A percentile compares a stretch with the other conserved stretches of the same genome.
Conservation (phyloP, 257 asterid genomes). For the Nicotiana obtusifolia region DNA sequence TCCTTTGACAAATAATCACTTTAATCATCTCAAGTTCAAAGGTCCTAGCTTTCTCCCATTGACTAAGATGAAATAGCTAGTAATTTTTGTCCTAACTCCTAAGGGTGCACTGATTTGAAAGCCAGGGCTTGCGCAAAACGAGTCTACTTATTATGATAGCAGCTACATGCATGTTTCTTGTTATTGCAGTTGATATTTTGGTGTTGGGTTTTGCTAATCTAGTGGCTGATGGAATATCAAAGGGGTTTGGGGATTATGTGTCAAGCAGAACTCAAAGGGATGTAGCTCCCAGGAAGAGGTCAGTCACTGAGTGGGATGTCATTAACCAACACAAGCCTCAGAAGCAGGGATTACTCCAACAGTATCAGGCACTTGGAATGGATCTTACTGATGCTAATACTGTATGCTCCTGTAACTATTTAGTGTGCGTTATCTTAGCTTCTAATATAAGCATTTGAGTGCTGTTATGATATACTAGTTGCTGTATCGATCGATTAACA, state of each 20-base stretch:
- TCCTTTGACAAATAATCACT: too few relatives aligned
- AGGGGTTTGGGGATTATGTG: conserved; percentile 67
- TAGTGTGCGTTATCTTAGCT: neutral
- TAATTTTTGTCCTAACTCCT: too few relatives aligned
- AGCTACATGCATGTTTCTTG: neutral
- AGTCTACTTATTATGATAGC: neutral
- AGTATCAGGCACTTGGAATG: conserved; percentile 54
- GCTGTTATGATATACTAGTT: neutral
- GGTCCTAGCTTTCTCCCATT: neutral
- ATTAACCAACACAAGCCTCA: conserved; percentile 25
- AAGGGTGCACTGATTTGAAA: too few relatives aligned
- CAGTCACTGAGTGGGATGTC: conserved; percentile 51
- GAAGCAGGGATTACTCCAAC: conserved; percentile 32
- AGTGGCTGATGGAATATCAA: conserved; percentile 68
- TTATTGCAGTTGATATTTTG: conserved; percentile 47
- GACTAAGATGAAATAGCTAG: neutral
- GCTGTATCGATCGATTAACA: neutral
- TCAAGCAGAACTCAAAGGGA: conserved; percentile 52
- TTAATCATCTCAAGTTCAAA: too few relatives aligned
- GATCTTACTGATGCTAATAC: conserved; percentile 33
- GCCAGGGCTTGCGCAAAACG: neutral
- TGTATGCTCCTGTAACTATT: conserved; percentile 10
- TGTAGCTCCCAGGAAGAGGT: conserved; percentile 46
- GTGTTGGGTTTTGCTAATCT: conserved; percentile 66
- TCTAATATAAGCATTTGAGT: neutral